Base-by-base conservation (phyloP, 176 grass and related monocot species). In the Ensete ventricosum region DNA sequence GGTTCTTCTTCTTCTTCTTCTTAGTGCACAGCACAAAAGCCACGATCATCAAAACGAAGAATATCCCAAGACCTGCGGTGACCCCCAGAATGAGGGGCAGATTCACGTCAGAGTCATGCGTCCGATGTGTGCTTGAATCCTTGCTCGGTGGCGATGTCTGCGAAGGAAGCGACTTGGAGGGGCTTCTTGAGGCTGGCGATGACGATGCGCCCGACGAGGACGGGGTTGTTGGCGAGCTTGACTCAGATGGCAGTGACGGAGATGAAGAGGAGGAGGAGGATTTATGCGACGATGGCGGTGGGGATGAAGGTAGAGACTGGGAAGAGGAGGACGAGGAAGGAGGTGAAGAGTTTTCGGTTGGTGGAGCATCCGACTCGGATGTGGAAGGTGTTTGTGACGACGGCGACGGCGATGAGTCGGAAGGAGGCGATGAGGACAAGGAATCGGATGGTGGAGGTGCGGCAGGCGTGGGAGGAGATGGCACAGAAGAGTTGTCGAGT, bases 1-100 rank as follows among this genome's bases (percentile, higher is more conserved):
- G 8, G 34, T 43, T 43, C 14, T 67, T 67, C 67, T 69, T 69
- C 67, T 69, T 69, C 67, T 69, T 69, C 67, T 50, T 69, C 34
- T 16, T 69, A 14, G 8, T 6, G 43, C 43, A 69, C 16, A 69
- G 4, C 67, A 50, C 34, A 9, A 69, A 14, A 13, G 34, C 8
- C 29, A 69, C 34, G 29, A 69, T 69, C 67, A 69, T 69, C 67
- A 69, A 24, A n/a, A 50, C 14, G 17, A 69, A 1, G 67, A 69
- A 69, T 5, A 69, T 8, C 34, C 16, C 67, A 9, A 69, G 13
- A 13, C 34, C 67, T 22, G 1, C 2, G 9, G 50, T 12, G 51
- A 55, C 2, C 52, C 50, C 53, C 11, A 26, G 11, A 9, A 26
- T 13, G 51, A 27, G 21, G 11, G 11, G 22, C 7, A 55, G 52